Percentiles rank a stretch among this genome's conserved stretches.
Conservation (phyloP, 495 filamentous ascomycete genomes). For the Penicillium goetzii region DNA sequence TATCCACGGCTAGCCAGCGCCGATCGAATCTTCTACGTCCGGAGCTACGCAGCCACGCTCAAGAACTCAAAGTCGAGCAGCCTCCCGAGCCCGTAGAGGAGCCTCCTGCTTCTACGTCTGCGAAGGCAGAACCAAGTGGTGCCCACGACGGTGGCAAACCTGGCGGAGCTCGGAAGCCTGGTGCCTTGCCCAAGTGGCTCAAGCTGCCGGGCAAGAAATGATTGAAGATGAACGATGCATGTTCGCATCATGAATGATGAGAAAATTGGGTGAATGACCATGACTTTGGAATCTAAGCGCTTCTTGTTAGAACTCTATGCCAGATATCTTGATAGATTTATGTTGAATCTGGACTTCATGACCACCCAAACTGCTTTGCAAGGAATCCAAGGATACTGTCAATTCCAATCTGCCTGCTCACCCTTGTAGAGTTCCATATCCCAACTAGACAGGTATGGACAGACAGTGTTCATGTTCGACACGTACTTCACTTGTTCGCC, state of each 20-base stretch:
- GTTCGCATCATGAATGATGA: conserved; percentile 18
- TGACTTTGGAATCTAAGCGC: conserved; percentile 6
- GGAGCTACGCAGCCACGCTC: conserved; percentile 67
- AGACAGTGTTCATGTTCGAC: neutral
- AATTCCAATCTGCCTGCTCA: neutral
- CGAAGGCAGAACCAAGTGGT: conserved; percentile 35
- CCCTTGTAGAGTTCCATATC: neutral
- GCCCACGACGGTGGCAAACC: conserved; percentile 50
- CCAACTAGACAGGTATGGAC: neutral
- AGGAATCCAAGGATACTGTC: neutral
- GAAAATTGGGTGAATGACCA: conserved; percentile 5
- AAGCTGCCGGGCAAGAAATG: conserved; percentile 66
- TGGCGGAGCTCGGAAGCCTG: conserved; percentile 44
- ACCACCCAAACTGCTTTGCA: neutral
- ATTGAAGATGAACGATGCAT: conserved; percentile 3
- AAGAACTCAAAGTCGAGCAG: conserved; percentile 63
- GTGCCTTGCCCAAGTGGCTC: conserved; percentile 68
- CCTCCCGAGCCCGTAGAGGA: conserved; percentile 45
- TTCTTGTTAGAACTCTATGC: neutral
- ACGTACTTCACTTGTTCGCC: neutral
- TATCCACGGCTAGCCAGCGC: conserved; percentile 47
- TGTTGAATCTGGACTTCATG: neutral
- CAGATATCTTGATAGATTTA: neutral
- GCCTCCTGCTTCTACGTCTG: conserved; percentile 41
- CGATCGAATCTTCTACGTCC: conserved; percentile 60